phyloP scores from a whole-genome alignment of 2,329 filamentous ascomycete genomes.

The Pestalotiopsis sp. region DNA sequence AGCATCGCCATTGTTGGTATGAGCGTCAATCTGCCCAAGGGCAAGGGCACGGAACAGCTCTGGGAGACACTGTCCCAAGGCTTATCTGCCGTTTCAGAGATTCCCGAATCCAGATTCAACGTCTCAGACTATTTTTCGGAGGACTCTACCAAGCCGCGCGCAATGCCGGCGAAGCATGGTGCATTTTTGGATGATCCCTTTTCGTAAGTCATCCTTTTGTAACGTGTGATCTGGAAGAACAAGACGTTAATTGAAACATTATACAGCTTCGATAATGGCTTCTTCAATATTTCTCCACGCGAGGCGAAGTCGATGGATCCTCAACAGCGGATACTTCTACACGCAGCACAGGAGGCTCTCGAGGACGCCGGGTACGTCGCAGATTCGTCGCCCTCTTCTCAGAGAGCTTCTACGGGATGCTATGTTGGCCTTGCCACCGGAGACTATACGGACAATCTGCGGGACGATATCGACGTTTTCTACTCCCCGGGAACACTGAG shows the following conservation, averaged over 20 bases:
- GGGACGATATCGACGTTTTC: constrained; percentile 29
- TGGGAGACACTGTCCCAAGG: constrained; percentile 14
- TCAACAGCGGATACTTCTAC: constrained; percentile 29
- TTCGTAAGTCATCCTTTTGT: constrained; percentile 8
- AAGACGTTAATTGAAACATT: constrained; percentile 16
- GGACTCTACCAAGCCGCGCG: constrained; percentile 10
- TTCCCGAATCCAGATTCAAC: constrained; percentile 13
- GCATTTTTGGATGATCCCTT: constrained; percentile 15
- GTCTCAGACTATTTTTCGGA: constrained; percentile 12
- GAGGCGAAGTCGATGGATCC: constrained; percentile 32
- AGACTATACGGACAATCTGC: constrained; percentile 28
- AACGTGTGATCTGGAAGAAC: constrained; percentile 2
- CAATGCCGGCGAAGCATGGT: constrained; percentile 13
- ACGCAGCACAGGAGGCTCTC: constrained; percentile 22
- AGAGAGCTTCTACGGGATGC: constrained; percentile 25
- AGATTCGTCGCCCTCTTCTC: constrained; percentile 16
- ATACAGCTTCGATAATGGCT: constrained; percentile 27
- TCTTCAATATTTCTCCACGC: constrained; percentile 30
- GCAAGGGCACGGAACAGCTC: constrained; percentile 8
- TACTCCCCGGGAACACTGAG: constrained; percentile 30
- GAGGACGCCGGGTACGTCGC: constrained; percentile 22
- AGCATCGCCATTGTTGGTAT: constrained; percentile 16
- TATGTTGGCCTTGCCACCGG: constrained; percentile 26
- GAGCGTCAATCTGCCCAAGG: constrained; percentile 14
- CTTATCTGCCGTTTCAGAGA: constrained; percentile 12